phyloP scores from a whole-genome alignment of 352 stramenopile species.

The Pythium brachiatum region DNA sequence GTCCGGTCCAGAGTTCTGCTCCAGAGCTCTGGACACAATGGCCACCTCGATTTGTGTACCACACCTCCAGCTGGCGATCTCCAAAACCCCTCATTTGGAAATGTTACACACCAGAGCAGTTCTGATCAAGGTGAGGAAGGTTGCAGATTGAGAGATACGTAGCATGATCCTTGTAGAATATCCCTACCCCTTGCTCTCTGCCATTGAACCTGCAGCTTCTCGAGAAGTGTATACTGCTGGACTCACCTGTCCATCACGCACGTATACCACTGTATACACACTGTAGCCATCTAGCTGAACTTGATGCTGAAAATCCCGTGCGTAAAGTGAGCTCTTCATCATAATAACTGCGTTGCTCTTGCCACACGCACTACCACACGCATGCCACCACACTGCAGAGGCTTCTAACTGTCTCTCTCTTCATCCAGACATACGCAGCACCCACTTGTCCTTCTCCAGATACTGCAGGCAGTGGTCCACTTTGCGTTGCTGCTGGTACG shows the following conservation, averaged over 20 bases:
- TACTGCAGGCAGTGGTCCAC: constrained; percentile 54
- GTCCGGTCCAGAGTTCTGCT: not conserved
- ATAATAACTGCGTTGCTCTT: not conserved
- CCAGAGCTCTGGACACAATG: not conserved
- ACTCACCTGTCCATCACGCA: not conserved
- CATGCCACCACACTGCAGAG: not conserved
- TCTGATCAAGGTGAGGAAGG: no score
- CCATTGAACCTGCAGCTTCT: constrained; percentile 2
- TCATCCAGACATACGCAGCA: constrained; percentile 21
- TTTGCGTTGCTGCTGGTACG: constrained; percentile 60
- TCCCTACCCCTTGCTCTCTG: constrained; percentile 1
- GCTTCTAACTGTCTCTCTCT: not conserved
- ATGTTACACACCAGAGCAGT: no score
- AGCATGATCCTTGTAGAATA: not conserved
- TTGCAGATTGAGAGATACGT: not conserved
- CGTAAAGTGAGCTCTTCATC: not conserved
- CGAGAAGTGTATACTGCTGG: not conserved
- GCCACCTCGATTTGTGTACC: not conserved
- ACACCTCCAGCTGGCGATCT: not conserved
- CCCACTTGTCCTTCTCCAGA: constrained; percentile 48
- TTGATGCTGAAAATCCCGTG: not conserved
- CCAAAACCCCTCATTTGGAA: not conserved
- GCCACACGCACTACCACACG: not conserved
- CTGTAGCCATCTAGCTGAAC: not conserved
- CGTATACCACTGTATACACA: not conserved